Base-by-base conservation (phyloP, 192 early-diverging fungal genomes). In the Coemansia nantahalensis region DNA sequence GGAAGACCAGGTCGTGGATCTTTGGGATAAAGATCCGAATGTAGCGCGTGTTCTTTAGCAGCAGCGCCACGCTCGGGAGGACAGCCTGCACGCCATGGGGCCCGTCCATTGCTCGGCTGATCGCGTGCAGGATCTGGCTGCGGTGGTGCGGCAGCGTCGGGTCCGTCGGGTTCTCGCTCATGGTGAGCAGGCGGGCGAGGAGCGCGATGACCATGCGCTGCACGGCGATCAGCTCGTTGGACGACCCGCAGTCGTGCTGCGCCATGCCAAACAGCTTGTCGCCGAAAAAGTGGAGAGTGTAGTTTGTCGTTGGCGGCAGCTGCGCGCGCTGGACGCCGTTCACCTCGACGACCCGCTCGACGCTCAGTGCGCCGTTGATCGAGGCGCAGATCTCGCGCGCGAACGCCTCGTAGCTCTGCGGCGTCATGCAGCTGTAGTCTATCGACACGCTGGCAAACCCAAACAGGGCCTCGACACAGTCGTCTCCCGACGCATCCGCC, bases 281-380 rank as follows among this genome's bases (percentile, higher is more conserved):
- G 4, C 52, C 65, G 48, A 60, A 76, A 32, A 59, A 52, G 13
- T 56, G 24, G 17, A 76, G 47, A 1, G 52, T 32, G 37, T 64
- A 68, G 50, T 76, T 76, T 13, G 65, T 48, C 1, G 72, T 60
- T 8, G 72, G 72, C 24, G 65, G 65, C 26, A 30, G 8, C 33
- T 76, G 72, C 8, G 48, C 56, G n/a, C 60, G 60, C 12, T 48
- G 36, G 22, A 40, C 37, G 14, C 65, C 60, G 1, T 59, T 46
- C n/a, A 56, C 44, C 1, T 54, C 23, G 6, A 76, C 18, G 10
- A 64, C n/a, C 31, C 32, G 49, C 1, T 56, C 56, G 24, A 68
- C 60, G 7, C 30, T 24, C 12, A 67, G 40, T 2, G 51, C 51
- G 17, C 51, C 48, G 13, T 59, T 43, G 15, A 76, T 32, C 15